phyloP scores from a whole-genome alignment of 2,329 filamentous ascomycete genomes.

The Aaosphaeria pasadenensis region DNA sequence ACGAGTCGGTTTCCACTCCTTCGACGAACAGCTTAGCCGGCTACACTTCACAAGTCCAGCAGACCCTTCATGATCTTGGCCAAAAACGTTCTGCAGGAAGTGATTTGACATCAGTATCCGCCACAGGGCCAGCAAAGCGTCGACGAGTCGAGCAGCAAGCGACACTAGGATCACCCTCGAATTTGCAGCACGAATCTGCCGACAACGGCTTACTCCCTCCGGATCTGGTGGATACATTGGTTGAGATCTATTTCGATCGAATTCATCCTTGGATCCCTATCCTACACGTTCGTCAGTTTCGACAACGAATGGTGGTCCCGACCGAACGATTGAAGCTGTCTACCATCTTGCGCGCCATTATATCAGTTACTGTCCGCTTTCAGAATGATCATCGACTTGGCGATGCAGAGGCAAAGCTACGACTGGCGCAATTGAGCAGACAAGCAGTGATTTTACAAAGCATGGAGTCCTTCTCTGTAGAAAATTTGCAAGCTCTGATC shows the following conservation, averaged over 20 bases:
- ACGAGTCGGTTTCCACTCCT: neutral
- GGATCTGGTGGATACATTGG: conserved; percentile 21
- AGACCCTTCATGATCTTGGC: neutral
- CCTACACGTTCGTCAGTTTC: conserved; percentile 28
- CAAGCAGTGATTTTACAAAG: conserved; percentile 27
- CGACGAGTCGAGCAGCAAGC: too few relatives aligned
- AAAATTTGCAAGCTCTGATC: conserved; percentile 34
- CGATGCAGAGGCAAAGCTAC: conserved; percentile 1
- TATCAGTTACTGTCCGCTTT: conserved; percentile 16
- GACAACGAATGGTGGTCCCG: conserved; percentile 15
- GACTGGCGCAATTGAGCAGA: conserved; percentile 7
- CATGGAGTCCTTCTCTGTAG: conserved; percentile 34
- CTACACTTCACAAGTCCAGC: too few relatives aligned
- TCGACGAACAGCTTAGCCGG: neutral
- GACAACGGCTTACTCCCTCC: conserved; percentile 5
- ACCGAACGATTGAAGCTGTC: conserved; percentile 9
- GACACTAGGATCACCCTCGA: neutral
- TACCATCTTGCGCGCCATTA: conserved; percentile 23
- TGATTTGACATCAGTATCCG: too few relatives aligned
- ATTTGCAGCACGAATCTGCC: neutral
- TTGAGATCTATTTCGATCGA: conserved; percentile 29
- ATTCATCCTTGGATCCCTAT: conserved; percentile 36
- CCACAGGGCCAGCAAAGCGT: neutral
- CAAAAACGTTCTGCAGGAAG: neutral
- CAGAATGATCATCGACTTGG: conserved; percentile 4